Evolutionary conservation across 805 yeast genomes (phyloP).

Genomic region (Hanseniaspora taiwanica): DNA sequence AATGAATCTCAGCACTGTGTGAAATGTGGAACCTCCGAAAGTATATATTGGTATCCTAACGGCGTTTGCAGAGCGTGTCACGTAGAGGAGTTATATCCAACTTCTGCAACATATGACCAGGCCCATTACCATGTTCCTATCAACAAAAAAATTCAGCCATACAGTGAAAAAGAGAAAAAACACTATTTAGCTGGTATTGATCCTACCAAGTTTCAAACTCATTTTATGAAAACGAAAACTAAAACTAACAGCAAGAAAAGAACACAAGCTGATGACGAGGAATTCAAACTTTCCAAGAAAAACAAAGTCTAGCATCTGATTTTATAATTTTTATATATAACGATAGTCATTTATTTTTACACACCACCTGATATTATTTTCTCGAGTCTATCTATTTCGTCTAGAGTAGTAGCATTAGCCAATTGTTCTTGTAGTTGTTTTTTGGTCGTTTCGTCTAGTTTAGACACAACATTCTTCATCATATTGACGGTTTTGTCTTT

Average conservation of each 20-base stretch:
- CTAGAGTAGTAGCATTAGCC: slow-evolving; percentile 50
- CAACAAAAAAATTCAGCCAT: neutral
- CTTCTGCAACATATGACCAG: neutral
- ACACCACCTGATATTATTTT: slow-evolving; percentile 29
- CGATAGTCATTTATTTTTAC: slow-evolving; percentile 2
- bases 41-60: slow-evolving; percentile 13
- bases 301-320: neutral
- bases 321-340: neutral
- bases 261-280: neutral
- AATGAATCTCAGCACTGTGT: slow-evolving; percentile 7
- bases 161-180: neutral
- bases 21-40: slow-evolving; percentile 8
- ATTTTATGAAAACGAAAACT: slow-evolving; percentile 3
- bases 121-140: slow-evolving; percentile 5
- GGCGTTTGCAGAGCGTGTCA: slow-evolving; percentile 13
- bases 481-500: slow-evolving; percentile 14
- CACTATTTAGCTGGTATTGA: neutral
- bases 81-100: slow-evolving; percentile 4
- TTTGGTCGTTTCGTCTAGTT: slow-evolving; percentile 43
- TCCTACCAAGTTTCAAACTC: neutral
- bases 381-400: slow-evolving; percentile 65
- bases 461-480: slow-evolving; percentile 27
- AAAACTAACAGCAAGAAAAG: neutral
- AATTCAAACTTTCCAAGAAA: neutral
- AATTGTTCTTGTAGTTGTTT: slow-evolving; percentile 38